Evolutionary conservation across 129 eudicot species (phyloP), one percentile per base, ranked within the genome.

Genomic region (Flaveria trinervia): DNA sequence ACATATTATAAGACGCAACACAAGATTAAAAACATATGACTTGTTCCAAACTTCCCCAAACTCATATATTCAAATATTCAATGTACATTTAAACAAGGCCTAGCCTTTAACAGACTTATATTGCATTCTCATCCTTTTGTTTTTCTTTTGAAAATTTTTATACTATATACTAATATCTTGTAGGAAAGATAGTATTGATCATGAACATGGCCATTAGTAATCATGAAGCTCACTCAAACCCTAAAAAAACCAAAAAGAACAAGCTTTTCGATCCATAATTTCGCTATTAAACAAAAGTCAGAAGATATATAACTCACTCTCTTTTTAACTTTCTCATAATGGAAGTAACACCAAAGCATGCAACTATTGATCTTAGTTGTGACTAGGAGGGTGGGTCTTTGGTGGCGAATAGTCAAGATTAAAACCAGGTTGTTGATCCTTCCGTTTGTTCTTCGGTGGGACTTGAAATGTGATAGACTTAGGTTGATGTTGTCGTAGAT

Each of bases 401-500:
- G 98, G 96, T 48, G 96, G 96, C 68, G 86, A 77, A 77, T 92
- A 92, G 75, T 92, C 98, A 46, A 92, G 75, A 81, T 88, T 85
- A 77, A 86, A 90, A 44, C 84, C 90, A 8, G 93, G 86, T 67
- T 85, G 88, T 43, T 81, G 76, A 44, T 89, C 83, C 0, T 45
- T 9, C 57, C 72, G 50, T 15, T 71, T 83, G 61, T 86, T 80
- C 69, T 72, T 82, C 1, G 55, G 79, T n/a, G 89, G 89, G 4
- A 88, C 81, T 22, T 76, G 77, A 86, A 86, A 86, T 6, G 83
- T 69, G 8, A 80, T 81, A 2, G 85, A 70, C 45, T 78, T 46
- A 3, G 75, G 71, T 36, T 56, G 71, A 74, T 52, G 73, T 4
- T 73, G 52, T 70, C 12, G 20, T 13, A 25, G 71, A 56, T 10